Conservation (phyloP, 2,329 filamentous ascomycete genomes). For the Massarina eburnea region DNA sequence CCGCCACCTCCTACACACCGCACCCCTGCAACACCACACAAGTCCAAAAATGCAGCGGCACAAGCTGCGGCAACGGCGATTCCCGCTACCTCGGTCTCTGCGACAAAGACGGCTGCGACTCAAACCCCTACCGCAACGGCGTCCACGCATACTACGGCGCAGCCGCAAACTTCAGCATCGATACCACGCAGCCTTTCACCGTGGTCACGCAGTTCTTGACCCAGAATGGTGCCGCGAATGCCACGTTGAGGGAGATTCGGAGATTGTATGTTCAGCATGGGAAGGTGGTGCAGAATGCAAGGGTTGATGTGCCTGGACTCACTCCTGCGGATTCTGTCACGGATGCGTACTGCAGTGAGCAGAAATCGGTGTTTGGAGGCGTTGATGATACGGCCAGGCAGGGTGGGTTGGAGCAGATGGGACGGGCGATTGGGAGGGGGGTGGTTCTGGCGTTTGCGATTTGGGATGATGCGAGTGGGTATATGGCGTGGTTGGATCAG, state of each 20-base stretch:
- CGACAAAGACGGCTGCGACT: constrained; percentile 49
- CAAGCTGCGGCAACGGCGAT: constrained; percentile 45
- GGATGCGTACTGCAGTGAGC: constrained; percentile 32
- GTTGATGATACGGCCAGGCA: constrained; percentile 52
- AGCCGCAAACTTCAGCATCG: constrained; percentile 45
- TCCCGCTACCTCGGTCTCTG: background rate
- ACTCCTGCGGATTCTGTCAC: constrained; percentile 35
- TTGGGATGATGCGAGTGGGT: constrained; percentile 65
- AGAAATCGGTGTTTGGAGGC: constrained; percentile 31
- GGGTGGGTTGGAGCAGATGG: constrained; percentile 60
- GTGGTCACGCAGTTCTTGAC: constrained; percentile 53
- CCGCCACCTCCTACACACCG: constrained; percentile 62
- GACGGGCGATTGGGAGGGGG: constrained; percentile 55
- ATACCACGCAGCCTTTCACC: constrained; percentile 39
- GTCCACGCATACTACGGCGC: constrained; percentile 62
- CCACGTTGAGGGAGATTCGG: constrained; percentile 44
- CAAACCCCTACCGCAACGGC: constrained; percentile 58
- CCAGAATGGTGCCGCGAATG: constrained; percentile 27
- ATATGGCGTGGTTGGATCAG: constrained; percentile 76
- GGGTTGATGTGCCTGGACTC: constrained; percentile 47
- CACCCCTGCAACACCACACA: constrained; percentile 56
- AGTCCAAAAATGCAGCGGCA: constrained; percentile 43
- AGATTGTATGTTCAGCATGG: constrained; percentile 54
- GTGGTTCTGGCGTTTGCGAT: constrained; percentile 66
- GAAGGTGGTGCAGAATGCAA: constrained; percentile 49